These are phyloP conservation scores for Funneliformis geosporum DNA, from an alignment of 192 early-diverging fungal species.

Conservation along the genomic window DNA sequence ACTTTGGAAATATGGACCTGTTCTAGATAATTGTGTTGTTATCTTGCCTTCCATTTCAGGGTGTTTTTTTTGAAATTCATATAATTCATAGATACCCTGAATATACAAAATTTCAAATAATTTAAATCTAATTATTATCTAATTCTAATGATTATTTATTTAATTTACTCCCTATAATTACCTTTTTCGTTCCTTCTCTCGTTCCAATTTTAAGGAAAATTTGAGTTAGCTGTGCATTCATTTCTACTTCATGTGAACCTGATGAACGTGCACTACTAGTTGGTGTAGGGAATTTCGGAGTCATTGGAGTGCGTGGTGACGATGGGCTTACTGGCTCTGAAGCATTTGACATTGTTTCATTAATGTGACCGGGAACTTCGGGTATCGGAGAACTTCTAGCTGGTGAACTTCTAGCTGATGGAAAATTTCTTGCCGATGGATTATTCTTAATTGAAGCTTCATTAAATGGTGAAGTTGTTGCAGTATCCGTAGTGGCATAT, in stretches of 20 bases:
- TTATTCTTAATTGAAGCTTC: not conserved
- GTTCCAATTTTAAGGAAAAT: conserved; percentile 76
- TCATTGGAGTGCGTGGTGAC: conserved; percentile 22
- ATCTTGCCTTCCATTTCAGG: conserved; percentile 65
- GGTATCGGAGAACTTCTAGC: conserved; percentile 27
- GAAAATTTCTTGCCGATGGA: not conserved
- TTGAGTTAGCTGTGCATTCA: conserved; percentile 61
- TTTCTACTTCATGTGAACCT: conserved; percentile 57
- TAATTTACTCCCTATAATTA: conserved; percentile 18
- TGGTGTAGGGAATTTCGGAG: conserved; percentile 16
- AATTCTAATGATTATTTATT: conserved; percentile 12
- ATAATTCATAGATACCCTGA: conserved; percentile 72
- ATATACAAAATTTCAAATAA: not conserved
- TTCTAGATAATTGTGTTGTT: conserved; percentile 58
- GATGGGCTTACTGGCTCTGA: conserved; percentile 28
- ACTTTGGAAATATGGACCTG: conserved; percentile 70
- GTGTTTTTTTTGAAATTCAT: conserved; percentile 74
- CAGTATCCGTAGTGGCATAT: not conserved
- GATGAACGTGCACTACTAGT: conserved; percentile 29
- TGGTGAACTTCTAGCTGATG: conserved; percentile 28
- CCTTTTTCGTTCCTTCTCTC: conserved; percentile 67
- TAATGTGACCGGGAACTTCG: conserved; percentile 27
- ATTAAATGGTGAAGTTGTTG: not conserved
- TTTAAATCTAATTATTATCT: not conserved
- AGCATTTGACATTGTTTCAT: conserved; percentile 26